Base-by-base conservation (phyloP, 176 grass and related monocot species). In the Aegilops tauschii region DNA sequence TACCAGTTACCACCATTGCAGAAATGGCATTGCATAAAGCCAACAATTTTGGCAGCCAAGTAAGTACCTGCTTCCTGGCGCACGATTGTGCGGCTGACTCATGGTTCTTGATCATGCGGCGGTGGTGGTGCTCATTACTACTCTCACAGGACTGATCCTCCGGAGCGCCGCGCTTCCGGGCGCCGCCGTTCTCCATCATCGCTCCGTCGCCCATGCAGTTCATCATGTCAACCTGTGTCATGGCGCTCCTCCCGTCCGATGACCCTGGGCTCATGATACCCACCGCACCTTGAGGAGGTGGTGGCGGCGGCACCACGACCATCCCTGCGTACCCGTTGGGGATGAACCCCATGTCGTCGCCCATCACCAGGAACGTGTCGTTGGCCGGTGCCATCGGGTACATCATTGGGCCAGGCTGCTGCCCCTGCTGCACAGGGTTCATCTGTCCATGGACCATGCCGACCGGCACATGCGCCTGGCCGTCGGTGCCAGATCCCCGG, bases 31-130 rank as follows among this genome's bases (percentile, higher is more conserved):
- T n/a, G 2, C 61, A 23, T n/a, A 9, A 34, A 42, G 69, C 5
- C 34, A 82, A 32, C 42, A 63, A 76, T 72, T 40, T 64, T 47
- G 13, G 37, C 23, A 29, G 6, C 25, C 65, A 37, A 2, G 36
- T 20, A 8, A 52, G 3, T 62, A 98, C 96, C 96, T 98, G 93
- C 75, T 98, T 98, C 47, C 93, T 89, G 52, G 96, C 96, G 4
- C 96, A 93, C 8, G 96, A 98, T 12, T 93, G 75, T 11, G 96
- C 92, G 1, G 93, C 96, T 3, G 96, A 96, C 76, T 98, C 96
- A 1, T 92, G 86, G 82, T 98, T 98, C 88, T 98, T 98, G 86
- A 98, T 94, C 96, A 98, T 98, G 56, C 96, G 87, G 28, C 96
- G 86, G 82, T 98, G 96, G 71, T 88, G 90, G 52, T 90, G 90